Evolutionary conservation across 768 basidiomycete species (phyloP).

Genomic region (Tulasnella sp.): DNA sequence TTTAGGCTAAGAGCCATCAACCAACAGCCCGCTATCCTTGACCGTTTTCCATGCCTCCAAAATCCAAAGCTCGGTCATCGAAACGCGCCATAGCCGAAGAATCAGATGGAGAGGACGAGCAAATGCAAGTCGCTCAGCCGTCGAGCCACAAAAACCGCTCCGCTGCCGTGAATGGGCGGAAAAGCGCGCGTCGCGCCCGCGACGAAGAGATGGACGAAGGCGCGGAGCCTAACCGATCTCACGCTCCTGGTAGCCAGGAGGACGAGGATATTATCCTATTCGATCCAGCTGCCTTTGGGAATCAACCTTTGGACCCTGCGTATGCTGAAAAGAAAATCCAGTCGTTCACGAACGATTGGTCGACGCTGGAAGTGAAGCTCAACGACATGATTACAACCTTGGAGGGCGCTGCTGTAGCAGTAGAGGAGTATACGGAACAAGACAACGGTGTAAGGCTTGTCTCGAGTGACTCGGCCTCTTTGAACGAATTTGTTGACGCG

Average conservation of each 20-base stretch:
- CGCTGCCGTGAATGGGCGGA: neutral
- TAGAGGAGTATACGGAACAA: constrained; percentile 56
- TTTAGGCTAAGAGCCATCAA: neutral
- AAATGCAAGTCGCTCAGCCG: neutral
- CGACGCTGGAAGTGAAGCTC: neutral
- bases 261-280: constrained; percentile 39
- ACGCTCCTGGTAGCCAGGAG: constrained; percentile 24
- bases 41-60: neutral
- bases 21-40: neutral
- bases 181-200: neutral
- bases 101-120: constrained; percentile 4
- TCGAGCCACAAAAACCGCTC: neutral
- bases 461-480: neutral
- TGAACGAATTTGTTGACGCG: neutral
- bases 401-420: constrained; percentile 45
- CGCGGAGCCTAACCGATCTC: constrained; percentile 25
- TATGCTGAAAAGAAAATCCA: constrained; percentile 31
- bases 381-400: constrained; percentile 32
- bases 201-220: constrained; percentile 40
- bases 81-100: neutral
- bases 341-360: constrained; percentile 16
- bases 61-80: neutral
- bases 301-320: constrained; percentile 56
- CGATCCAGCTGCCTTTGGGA: constrained; percentile 51
- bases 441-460: constrained; percentile 33